phyloP scores from a whole-genome alignment of 768 basidiomycete species.

The Macrocybe gigantea region DNA sequence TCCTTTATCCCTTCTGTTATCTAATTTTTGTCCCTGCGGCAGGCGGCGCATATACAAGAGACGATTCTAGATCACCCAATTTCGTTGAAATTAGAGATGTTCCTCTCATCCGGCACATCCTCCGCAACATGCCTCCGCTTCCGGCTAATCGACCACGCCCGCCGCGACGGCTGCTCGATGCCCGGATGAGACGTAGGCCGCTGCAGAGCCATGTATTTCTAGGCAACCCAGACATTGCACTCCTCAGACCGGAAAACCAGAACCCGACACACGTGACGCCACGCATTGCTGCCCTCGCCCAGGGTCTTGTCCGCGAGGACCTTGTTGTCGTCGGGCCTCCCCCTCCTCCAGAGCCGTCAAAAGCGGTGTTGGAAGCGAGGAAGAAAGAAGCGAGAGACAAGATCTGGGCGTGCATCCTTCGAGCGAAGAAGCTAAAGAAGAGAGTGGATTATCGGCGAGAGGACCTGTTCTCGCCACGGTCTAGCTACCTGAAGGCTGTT shows the following conservation, averaged over 20 bases:
- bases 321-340: conserved; percentile 48
- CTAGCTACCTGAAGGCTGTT: conserved; percentile 32
- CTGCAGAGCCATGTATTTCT: conserved; percentile 15
- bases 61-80: conserved; percentile 19
- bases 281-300: conserved; percentile 44
- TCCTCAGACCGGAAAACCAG: conserved; percentile 50
- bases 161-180: conserved; percentile 1
- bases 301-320: conserved; percentile 46
- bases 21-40: not conserved
- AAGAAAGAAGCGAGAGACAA: conserved; percentile 16
- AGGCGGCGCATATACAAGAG: conserved; percentile 25
- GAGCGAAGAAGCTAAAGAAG: conserved; percentile 17
- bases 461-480: conserved; percentile 26
- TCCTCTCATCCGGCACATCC: conserved; percentile 20
- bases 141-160: conserved; percentile 1
- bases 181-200: conserved; percentile 7
- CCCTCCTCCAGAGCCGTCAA: conserved; percentile 22
- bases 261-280: conserved; percentile 60
- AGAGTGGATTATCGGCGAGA: conserved; percentile 21
- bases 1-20: not conserved
- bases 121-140: conserved; percentile 12
- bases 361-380: conserved; percentile 16
- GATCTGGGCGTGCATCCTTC: conserved; percentile 22
- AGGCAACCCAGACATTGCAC: conserved; percentile 49
- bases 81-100: conserved; percentile 12